Conservation (phyloP, 169 alveolate genomes). For the Plasmodium ovale region DNA sequence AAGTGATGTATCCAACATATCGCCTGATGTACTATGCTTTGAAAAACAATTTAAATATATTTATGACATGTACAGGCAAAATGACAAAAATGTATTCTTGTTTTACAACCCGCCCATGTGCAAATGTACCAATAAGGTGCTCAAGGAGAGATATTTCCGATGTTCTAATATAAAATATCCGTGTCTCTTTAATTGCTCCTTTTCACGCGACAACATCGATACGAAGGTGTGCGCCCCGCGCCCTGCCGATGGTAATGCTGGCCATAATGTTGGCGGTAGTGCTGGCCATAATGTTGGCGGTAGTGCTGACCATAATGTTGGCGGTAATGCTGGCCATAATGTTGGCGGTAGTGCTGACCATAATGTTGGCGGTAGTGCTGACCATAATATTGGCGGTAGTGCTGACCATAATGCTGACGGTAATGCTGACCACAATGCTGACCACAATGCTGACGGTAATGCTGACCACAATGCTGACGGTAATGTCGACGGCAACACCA, state of each 20-base stretch:
- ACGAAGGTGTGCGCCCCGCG: neutral
- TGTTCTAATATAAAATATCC: constrained; percentile 36
- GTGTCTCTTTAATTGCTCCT: constrained; percentile 61
- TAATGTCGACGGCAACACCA: neutral
- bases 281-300: neutral
- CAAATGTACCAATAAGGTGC: constrained; percentile 35
- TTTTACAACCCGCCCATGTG: constrained; percentile 76
- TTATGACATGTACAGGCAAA: constrained; percentile 71
- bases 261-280: neutral
- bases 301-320: neutral
- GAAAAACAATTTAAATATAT: constrained; percentile 76
- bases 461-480: neutral
- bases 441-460: neutral
- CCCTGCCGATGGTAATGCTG: neutral
- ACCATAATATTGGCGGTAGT: neutral
- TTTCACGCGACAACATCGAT: neutral
- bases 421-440: neutral
- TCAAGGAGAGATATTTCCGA: constrained; percentile 46
- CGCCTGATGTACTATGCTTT: constrained; percentile 58
- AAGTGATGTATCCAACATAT: constrained; percentile 59
- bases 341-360: neutral
- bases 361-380: neutral
- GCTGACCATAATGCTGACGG: neutral
- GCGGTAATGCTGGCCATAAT: neutral
- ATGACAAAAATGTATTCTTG: constrained; percentile 59